Evolutionary conservation across 2,329 filamentous ascomycete genomes (phyloP).

Genomic region (Neonectria magnoliae): DNA sequence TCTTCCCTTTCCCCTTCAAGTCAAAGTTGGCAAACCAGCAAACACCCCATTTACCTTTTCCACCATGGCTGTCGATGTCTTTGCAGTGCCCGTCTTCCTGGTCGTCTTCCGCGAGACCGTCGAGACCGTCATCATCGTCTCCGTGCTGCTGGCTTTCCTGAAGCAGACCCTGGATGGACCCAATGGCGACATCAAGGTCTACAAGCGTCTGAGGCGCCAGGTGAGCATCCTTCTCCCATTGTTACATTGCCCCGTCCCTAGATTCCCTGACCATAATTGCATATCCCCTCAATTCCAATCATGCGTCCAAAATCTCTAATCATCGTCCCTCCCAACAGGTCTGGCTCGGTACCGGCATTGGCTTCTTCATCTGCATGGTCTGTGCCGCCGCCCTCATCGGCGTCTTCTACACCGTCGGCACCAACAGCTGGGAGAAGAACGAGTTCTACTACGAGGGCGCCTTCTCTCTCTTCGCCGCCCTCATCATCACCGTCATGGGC

Average conservation of each 20-base stretch:
- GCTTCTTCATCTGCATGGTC: slow-evolving; percentile 71
- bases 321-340: slow-evolving; percentile 38
- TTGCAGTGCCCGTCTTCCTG: slow-evolving; percentile 86
- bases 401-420: slow-evolving; percentile 75
- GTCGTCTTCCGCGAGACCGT: slow-evolving; percentile 88
- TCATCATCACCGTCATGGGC: slow-evolving; percentile 87
- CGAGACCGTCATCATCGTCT: slow-evolving; percentile 86
- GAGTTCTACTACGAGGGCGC: slow-evolving; percentile 86
- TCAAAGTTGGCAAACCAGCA: background rate
- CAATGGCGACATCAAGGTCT: slow-evolving; percentile 67
- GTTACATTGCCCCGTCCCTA: too few relatives aligned
- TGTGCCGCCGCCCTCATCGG: slow-evolving; percentile 76
- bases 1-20: background rate
- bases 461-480: slow-evolving; percentile 76
- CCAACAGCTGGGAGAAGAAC: slow-evolving; percentile 71
- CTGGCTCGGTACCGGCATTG: slow-evolving; percentile 73
- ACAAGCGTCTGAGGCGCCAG: slow-evolving; percentile 75
- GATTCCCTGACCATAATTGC: background rate
- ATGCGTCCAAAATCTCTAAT: background rate
- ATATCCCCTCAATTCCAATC: background rate
- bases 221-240: slow-evolving; percentile 48
- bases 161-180: slow-evolving; percentile 80
- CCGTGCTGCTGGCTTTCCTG: slow-evolving; percentile 85
- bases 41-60: background rate
- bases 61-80: slow-evolving; percentile 73